Evolutionary conservation across 2,329 filamentous ascomycete species (phyloP).

Genomic region (Phialophora tarda): DNA sequence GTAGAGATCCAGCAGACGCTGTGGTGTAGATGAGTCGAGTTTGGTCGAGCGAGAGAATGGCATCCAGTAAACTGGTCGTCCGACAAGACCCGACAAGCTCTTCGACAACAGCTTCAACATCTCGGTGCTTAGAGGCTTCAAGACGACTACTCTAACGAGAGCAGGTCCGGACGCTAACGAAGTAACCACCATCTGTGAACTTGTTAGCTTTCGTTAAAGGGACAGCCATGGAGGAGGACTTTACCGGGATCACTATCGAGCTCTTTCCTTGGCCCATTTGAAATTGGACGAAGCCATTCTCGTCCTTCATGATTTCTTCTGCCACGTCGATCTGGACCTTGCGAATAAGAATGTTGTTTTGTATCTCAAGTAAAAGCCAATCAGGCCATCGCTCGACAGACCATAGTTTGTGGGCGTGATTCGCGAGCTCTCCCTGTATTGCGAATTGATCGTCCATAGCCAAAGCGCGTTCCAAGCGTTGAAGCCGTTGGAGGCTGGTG

Average conservation of each 20-base stretch:
- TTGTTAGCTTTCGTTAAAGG: too few relatives aligned
- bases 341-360: conserved; percentile 67
- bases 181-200: conserved; percentile 57
- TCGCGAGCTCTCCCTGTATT: conserved; percentile 48
- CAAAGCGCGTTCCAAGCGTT: conserved; percentile 39
- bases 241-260: conserved; percentile 66
- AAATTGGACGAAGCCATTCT: conserved; percentile 66
- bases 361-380: conserved; percentile 67
- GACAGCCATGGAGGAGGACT: too few relatives aligned
- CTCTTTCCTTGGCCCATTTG: conserved; percentile 77
- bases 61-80: conserved; percentile 53
- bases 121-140: conserved; percentile 66
- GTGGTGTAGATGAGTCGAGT: conserved; percentile 44
- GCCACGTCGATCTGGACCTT: conserved; percentile 65
- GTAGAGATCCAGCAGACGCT: conserved; percentile 49
- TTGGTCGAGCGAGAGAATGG: conserved; percentile 53
- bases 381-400: conserved; percentile 60
- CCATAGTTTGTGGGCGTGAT: conserved; percentile 64
- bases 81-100: conserved; percentile 53
- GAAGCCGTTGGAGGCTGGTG: conserved; percentile 42
- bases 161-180: conserved; percentile 57
- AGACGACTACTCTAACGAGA: conserved; percentile 65
- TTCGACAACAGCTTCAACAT: conserved; percentile 62
- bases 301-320: conserved; percentile 57
- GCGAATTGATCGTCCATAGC: conserved; percentile 32